phyloP scores from a whole-genome alignment of 768 basidiomycete genomes.

The Lepiota venenata region DNA sequence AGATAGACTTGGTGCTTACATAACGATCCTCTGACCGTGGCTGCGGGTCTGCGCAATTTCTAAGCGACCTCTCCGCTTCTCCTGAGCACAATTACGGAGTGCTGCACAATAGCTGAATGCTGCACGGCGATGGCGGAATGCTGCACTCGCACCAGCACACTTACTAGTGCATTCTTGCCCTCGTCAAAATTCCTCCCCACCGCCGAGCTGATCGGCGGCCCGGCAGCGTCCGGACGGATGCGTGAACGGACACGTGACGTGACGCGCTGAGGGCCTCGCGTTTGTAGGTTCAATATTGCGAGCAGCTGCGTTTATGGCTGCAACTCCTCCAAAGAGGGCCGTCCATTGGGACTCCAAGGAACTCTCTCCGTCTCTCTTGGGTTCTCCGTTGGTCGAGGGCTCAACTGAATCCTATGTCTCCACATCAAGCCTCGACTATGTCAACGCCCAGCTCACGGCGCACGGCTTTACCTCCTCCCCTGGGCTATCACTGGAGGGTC shows the following conservation, averaged over 20 bases:
- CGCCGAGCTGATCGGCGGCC: no score
- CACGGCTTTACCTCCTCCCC: constrained; percentile 70
- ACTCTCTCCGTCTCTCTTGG: constrained; percentile 38
- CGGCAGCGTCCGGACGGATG: neutral
- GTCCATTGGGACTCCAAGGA: constrained; percentile 52
- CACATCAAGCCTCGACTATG: constrained; percentile 67
- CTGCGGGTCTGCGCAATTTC: neutral
- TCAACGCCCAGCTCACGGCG: constrained; percentile 79
- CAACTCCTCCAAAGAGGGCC: constrained; percentile 41
- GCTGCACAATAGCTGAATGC: no score
- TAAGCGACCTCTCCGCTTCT: no score
- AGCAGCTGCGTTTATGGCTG: constrained; percentile 25
- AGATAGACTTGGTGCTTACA: neutral
- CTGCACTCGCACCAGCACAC: no score
- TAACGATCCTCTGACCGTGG: neutral
- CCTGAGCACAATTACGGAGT: no score
- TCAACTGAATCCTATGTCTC: constrained; percentile 48
- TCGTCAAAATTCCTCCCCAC: no score
- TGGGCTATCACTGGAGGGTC: constrained; percentile 66
- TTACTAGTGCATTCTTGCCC: no score
- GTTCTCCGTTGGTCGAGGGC: constrained; percentile 41
- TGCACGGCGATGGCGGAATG: no score
- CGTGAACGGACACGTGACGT: constrained; percentile 12
- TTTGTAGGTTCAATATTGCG: neutral
- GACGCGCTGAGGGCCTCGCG: neutral